phyloP scores from a whole-genome alignment of 163 green algal species.

The Scenedesmus sp. region DNA sequence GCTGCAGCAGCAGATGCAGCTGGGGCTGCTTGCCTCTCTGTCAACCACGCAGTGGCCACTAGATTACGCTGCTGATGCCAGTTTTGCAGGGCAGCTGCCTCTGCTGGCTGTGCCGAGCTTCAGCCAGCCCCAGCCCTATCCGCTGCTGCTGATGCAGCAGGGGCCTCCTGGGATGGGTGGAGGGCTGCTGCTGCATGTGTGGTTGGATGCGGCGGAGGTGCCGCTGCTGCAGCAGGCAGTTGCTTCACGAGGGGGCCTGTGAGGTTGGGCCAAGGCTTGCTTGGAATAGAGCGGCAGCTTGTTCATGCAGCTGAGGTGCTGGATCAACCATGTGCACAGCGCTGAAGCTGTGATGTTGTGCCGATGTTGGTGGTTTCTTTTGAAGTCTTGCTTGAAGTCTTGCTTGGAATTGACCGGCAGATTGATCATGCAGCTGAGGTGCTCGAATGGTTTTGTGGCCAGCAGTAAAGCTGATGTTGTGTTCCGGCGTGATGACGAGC shows the following conservation, averaged over 20 bases:
- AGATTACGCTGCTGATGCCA: neutral
- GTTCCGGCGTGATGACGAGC: too few relatives aligned
- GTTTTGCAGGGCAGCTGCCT: slow-evolving; percentile 22
- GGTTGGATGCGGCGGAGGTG: slow-evolving; percentile 17
- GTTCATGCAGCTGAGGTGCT: too few relatives aligned
- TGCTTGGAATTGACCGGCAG: too few relatives aligned
- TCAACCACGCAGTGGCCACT: slow-evolving; percentile 46
- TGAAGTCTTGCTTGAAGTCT: too few relatives aligned
- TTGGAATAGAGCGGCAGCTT: too few relatives aligned
- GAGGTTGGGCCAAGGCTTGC: neutral
- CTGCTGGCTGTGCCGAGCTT: slow-evolving; percentile 33
- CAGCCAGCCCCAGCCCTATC: slow-evolving; percentile 44
- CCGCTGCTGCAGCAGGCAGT: neutral
- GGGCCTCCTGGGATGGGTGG: slow-evolving; percentile 13
- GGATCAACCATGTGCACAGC: too few relatives aligned
- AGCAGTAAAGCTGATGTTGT: too few relatives aligned
- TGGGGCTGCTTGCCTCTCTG: slow-evolving; percentile 38
- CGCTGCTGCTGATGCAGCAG: slow-evolving; percentile 45
- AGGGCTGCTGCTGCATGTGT: slow-evolving; percentile 44
- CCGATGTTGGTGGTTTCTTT: too few relatives aligned
- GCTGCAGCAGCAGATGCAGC: slow-evolving; percentile 38
- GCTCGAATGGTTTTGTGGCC: too few relatives aligned
- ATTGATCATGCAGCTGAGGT: too few relatives aligned
- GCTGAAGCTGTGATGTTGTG: too few relatives aligned
- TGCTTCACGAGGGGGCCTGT: neutral